phyloP scores from a whole-genome alignment of 1,139 yeast species.

The Hansenula lynferdii region DNA sequence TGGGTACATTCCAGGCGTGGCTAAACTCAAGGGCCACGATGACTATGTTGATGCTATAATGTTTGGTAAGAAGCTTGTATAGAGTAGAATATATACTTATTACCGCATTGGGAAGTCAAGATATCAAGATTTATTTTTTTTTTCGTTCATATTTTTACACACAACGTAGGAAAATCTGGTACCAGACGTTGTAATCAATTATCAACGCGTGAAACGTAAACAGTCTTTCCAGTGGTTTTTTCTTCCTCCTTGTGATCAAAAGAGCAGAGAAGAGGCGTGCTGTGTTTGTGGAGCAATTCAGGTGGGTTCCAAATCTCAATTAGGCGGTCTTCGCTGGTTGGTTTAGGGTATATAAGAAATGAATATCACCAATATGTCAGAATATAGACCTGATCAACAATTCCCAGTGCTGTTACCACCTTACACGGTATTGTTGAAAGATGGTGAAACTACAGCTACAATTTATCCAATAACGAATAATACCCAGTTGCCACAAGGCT shows the following conservation, averaged over 20 bases:
- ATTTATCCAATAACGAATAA: slow-evolving; percentile 75
- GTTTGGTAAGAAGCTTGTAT: slow-evolving; percentile 51
- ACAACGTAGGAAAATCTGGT: neutral
- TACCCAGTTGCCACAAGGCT: slow-evolving; percentile 64
- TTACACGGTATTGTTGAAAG: slow-evolving; percentile 71
- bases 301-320: too few species aligned
- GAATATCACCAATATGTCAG: neutral
- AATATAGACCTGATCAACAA: slow-evolving; percentile 11
- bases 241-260: too few species aligned
- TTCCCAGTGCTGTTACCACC: slow-evolving; percentile 25
- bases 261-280: too few species aligned
- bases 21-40: slow-evolving; percentile 53
- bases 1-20: slow-evolving; percentile 65
- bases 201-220: neutral
- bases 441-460: slow-evolving; percentile 89
- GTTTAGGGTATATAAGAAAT: neutral
- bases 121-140: too few species aligned
- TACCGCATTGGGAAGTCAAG: neutral
- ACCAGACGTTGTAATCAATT: neutral
- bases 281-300: too few species aligned
- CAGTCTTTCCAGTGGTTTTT: too few species aligned
- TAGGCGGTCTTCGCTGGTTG: too few species aligned
- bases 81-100: neutral
- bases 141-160: neutral
- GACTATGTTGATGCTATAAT: slow-evolving; percentile 64